Evolutionary conservation across 352 stramenopile species (phyloP), one percentile per base, ranked within the genome.

Genomic region (Globisporangium viniferum): DNA sequence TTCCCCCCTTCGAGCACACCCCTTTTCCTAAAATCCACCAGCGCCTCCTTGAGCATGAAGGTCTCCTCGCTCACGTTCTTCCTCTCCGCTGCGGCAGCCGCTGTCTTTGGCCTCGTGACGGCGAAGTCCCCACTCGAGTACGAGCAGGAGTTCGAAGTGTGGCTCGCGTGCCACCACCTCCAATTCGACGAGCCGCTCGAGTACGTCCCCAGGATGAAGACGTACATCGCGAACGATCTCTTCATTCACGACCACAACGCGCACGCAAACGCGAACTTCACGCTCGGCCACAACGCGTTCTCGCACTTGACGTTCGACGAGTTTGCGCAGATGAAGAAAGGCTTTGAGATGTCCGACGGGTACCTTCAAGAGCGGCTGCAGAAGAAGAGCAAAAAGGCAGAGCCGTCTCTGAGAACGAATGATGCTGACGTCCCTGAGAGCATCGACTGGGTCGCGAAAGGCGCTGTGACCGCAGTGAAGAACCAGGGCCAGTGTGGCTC

Each of bases 401-500:
- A 6, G 31, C 31, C 27, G 15, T 18, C 3, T 46, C 27, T 59
- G 14, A 10, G 10, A 36, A 27, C 29, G 15, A 15, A 62, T 24
- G 20, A n/a, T 7, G 49, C 59, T 4, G 41, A 41, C 15, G 60
- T 36, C 1, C 72, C 69, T 22, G 59, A 65, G 31, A 66, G 61
- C 33, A 46, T 78, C 20, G 72, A 78, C 53, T 78, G 72, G 81
- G 83, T 73, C 57, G 78, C 57, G n/a, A 80, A 78, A 5, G 53
- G 31, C 15, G 86, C 76, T 46, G 72, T 90, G 10, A 78, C 76
- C 10, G 59, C 57, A 31, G 69, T 99, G 39, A 97, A 98, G 64
- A 94, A 99, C 76, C 98, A 99, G 75, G 97, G 94, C 7, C 72
- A 90, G 7, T 99, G 97, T 72, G 96, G 64, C 9, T 97, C 91